Percentiles rank a stretch among this genome's conserved stretches.
Conservation (phyloP, 176 grass and related monocot species). For the Tillandsia fasciculata region DNA sequence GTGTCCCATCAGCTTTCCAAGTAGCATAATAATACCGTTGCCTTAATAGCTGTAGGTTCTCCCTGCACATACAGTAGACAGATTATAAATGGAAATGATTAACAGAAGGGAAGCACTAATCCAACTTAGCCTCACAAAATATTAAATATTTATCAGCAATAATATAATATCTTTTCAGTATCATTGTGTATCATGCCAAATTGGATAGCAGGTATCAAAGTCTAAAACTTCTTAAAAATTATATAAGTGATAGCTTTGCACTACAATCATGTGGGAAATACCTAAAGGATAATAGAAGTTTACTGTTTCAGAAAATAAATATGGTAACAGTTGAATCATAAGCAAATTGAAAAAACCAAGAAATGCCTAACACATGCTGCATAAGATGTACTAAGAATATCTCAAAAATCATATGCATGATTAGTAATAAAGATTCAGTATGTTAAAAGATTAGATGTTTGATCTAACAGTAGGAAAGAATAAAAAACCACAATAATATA, state of each 20-base stretch:
- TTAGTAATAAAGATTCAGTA: too few relatives aligned
- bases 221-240: neutral
- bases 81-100: slow-evolving; percentile 5
- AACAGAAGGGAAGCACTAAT: slow-evolving; percentile 6
- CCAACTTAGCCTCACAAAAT: neutral
- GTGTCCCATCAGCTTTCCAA: slow-evolving; percentile 99
- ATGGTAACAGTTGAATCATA: neutral
- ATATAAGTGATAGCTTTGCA: neutral
- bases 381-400: too few relatives aligned
- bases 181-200: too few relatives aligned
- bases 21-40: slow-evolving; percentile 99
- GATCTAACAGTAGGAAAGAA: too few relatives aligned
- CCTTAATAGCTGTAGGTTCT: slow-evolving; percentile 91
- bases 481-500: neutral
- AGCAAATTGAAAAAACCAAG: too few relatives aligned
- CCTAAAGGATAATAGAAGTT: neutral
- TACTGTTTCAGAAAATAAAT: slow-evolving; percentile 8
- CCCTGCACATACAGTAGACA: slow-evolving; percentile 33
- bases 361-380: too few relatives aligned
- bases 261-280: neutral
- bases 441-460: too few relatives aligned
- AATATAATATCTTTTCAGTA: too few relatives aligned
- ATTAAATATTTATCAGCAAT: neutral
- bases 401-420: too few relatives aligned
- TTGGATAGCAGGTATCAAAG: neutral